Percentiles rank a stretch among this genome's conserved stretches.
Conservation (phyloP, 176 grass and related monocot genomes). For the Triticum monococcum region DNA sequence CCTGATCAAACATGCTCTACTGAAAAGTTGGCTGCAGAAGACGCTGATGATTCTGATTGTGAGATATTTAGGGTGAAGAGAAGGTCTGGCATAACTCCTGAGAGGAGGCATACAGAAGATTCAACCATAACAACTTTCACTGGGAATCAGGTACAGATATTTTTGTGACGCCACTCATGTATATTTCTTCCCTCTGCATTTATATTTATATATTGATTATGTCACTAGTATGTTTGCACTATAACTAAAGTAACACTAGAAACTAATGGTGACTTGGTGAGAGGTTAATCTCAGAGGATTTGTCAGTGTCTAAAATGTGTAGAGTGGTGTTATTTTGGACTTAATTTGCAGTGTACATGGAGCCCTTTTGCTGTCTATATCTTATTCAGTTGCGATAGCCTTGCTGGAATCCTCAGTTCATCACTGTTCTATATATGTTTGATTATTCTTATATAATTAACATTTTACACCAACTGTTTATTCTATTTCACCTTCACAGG, state of each 20-base stretch:
- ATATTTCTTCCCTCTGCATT: constrained; percentile 4
- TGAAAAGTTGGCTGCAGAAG: constrained; percentile 46
- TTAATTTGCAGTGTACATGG: neutral
- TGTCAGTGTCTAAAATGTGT: neutral
- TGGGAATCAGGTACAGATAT: constrained; percentile 63
- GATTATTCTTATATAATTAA: neutral
- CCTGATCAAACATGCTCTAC: constrained; percentile 41
- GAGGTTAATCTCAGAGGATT: neutral
- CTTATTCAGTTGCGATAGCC: neutral
- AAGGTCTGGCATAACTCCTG: constrained; percentile 48
- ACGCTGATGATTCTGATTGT: constrained; percentile 84
- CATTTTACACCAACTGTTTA: constrained; percentile 6
- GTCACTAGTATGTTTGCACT: neutral
- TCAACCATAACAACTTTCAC: constrained; percentile 36
- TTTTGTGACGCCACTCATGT: neutral
- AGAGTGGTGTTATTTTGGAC: neutral
- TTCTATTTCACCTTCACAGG: neutral
- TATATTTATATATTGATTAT: neutral
- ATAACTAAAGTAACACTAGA: neutral
- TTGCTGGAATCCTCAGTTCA: constrained; percentile 8
- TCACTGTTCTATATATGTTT: neutral
- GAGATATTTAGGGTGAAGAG: constrained; percentile 90
- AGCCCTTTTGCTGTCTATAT: neutral
- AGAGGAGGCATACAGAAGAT: constrained; percentile 37
- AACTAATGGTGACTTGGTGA: neutral